Base-by-base conservation (phyloP, 2,329 filamentous ascomycete genomes). In the Fusarium longipes region DNA sequence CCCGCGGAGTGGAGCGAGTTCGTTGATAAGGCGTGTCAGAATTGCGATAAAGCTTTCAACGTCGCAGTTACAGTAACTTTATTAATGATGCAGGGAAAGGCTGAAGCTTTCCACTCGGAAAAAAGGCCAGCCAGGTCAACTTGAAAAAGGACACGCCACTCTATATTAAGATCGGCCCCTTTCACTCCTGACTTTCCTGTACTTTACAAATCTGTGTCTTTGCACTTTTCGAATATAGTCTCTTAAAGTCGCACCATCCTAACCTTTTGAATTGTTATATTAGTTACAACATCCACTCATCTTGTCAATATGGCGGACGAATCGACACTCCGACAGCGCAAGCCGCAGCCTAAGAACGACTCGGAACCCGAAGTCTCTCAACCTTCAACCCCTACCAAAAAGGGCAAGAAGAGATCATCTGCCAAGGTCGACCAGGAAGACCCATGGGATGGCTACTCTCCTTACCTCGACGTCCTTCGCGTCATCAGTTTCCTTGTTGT, bases 401-500 rank as follows among this genome's bases (percentile, higher is more conserved):
- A 49, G 24, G 22, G 57, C 58, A 73, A 68, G 44, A 63, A 65
- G 54, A 72, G 45, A 44, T 66, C 60, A 10, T 66, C 61, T 33
- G 67, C 62, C 12, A 53, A 60, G 56, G 67, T 52, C 36, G 72
- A 77, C 32, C 68, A 78, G 65, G 87, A 91, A 59, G 86, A 70
- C 75, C 47, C 55, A 20, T 68, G 65, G 65, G 90, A 94, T 43
- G 73, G 72, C 24, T 83, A 83, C 70, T 82, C 75, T 62, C 80
- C 80, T 12, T 84, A 80, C 79, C 79, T 93, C 32, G 92, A 95
- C 76, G 77, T 91, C 52, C 78, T 93, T 60, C 89, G 92, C 30
- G 84, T 94, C 29, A 73, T 93, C 43, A 84, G 84, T 30, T 92
- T 92, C 54, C 77, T 94, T 15, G 68, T 90, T 32, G 70, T 92